A percentile compares a stretch with the other conserved stretches of the same genome.
phyloP scores from a whole-genome alignment of 192 early-diverging fungal species.

The Backusella luteola region DNA sequence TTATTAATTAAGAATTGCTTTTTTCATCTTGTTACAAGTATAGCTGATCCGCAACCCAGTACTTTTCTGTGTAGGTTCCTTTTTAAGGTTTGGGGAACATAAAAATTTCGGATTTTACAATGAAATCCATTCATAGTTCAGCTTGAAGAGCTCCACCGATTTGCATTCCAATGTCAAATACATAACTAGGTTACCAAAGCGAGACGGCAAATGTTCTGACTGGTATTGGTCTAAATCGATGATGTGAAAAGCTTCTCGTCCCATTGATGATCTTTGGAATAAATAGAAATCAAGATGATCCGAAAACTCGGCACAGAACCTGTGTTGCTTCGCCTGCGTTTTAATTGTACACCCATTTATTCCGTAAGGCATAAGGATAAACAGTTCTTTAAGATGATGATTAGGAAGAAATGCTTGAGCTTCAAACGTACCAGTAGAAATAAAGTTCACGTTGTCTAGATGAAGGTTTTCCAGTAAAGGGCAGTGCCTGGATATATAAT shows the following conservation, averaged over 20 bases:
- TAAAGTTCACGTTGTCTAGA: background rate
- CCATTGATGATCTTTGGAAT: background rate
- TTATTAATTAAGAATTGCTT: background rate
- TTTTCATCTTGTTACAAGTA: background rate
- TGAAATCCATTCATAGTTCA: background rate
- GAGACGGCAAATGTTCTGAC: background rate
- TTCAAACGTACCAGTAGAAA: background rate
- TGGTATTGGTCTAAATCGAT: background rate
- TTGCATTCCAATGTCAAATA: background rate
- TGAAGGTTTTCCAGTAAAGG: background rate
- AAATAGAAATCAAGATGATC: background rate
- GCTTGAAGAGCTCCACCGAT: background rate
- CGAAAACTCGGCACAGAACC: background rate
- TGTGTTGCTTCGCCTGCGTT: background rate
- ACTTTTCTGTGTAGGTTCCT: background rate
- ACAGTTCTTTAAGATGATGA: background rate
- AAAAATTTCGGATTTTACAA: background rate
- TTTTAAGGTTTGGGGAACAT: background rate
- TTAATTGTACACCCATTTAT: background rate
- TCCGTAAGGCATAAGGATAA: background rate
- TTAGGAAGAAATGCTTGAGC: background rate
- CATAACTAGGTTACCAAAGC: background rate
- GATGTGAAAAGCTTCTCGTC: background rate
- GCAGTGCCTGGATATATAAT: background rate
- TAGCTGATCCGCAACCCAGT: background rate